Conservation (phyloP, 305 asterid genomes). For the Fraxinus angustifolia region DNA sequence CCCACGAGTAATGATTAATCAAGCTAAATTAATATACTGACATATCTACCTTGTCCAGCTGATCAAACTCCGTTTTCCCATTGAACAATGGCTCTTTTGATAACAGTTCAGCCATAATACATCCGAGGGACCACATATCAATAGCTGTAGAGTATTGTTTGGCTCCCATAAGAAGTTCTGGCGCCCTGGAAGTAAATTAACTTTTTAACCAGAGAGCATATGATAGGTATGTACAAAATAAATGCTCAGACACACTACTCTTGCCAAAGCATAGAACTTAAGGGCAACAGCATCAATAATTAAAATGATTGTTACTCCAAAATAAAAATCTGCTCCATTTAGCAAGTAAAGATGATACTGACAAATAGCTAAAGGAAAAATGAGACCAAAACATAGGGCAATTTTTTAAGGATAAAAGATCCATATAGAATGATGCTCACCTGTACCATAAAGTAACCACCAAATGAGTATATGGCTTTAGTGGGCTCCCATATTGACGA, state of each 20-base stretch:
- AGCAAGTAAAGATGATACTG: not conserved
- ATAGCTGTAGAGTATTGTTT: slow-evolving; percentile 80
- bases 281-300: not conserved
- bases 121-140: slow-evolving; percentile 96
- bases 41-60: slow-evolving; percentile 67
- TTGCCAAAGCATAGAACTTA: not conserved
- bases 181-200: slow-evolving; percentile 55
- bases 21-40: not conserved
- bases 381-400: not conserved
- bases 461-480: slow-evolving; percentile 83
- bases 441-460: slow-evolving; percentile 97
- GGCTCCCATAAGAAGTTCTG: slow-evolving; percentile 86
- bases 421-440: slow-evolving; percentile 36
- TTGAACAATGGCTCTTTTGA: slow-evolving; percentile 67
- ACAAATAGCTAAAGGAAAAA: not conserved
- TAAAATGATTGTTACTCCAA: not conserved
- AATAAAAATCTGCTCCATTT: not conserved
- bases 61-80: slow-evolving; percentile 74
- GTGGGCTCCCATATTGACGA: slow-evolving; percentile 86
- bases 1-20: not conserved
- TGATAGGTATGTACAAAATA: not conserved
- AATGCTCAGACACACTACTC: not conserved
- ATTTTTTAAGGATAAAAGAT: not conserved
- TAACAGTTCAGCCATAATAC: slow-evolving; percentile 87
- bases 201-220: not conserved